These are phyloP conservation scores for Taiwanofungus camphoratus DNA, from an alignment of 1,284 basidiomycete genomes.

Conservation along the genomic window DNA sequence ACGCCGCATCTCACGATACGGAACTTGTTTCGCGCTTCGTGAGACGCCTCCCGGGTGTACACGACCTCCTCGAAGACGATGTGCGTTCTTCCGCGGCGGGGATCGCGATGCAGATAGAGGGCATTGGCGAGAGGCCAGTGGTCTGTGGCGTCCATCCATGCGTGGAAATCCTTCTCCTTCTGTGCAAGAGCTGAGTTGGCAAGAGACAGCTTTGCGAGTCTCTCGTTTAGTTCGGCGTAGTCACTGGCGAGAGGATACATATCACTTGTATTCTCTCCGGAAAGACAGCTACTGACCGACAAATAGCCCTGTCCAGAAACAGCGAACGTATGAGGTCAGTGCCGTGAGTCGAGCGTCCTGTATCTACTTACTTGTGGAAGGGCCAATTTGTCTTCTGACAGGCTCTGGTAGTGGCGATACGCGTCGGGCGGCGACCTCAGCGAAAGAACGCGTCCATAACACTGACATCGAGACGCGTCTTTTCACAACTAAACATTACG, in stretches of 20 bases:
- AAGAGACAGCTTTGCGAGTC: not conserved
- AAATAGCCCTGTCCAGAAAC: not conserved
- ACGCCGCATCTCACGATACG: slow-evolving; percentile 15
- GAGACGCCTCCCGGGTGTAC: slow-evolving; percentile 16
- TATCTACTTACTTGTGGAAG: slow-evolving; percentile 15
- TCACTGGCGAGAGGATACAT: not conserved
- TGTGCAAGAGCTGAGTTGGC: slow-evolving; percentile 8
- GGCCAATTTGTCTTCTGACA: slow-evolving; percentile 21
- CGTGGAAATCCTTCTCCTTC: slow-evolving; percentile 10
- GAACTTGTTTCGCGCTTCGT: slow-evolving; percentile 17
- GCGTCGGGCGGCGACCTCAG: no score
- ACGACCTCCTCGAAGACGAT: slow-evolving; percentile 20
- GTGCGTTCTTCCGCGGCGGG: slow-evolving; percentile 20
- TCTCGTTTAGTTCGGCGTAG: not conserved
- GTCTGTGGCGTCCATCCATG: slow-evolving; percentile 9
- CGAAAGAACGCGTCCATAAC: no score
- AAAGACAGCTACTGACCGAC: not conserved
- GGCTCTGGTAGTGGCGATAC: no score
- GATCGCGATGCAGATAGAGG: slow-evolving; percentile 20
- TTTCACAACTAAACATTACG: no score
- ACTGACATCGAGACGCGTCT: no score
- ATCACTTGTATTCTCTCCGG: not conserved
- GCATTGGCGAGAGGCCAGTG: slow-evolving; percentile 13
- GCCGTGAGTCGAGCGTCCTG: not conserved
- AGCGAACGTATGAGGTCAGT: not conserved